These are phyloP conservation scores for Rhodamnia rubescens DNA, from an alignment of 345 rosid species.

Conservation along the genomic window DNA sequence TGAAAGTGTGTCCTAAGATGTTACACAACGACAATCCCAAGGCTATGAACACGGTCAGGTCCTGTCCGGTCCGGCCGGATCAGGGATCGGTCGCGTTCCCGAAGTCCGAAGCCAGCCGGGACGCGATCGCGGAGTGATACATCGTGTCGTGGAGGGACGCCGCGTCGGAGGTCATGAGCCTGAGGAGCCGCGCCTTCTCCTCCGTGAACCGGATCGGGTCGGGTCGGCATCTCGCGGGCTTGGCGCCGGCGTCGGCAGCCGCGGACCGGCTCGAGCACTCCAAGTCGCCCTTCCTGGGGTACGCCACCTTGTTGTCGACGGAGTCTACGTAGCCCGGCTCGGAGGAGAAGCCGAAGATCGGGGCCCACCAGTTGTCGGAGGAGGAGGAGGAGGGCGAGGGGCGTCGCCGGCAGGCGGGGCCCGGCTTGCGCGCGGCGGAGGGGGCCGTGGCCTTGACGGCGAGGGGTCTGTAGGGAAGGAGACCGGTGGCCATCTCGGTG, in stretches of 20 bases:
- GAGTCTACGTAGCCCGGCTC: slow-evolving; percentile 45
- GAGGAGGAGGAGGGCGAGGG: not conserved
- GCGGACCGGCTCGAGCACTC: not conserved
- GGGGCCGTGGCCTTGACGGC: slow-evolving; percentile 7
- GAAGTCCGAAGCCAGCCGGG: slow-evolving; percentile 47
- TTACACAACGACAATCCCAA: not conserved
- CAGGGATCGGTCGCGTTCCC: slow-evolving; percentile 12
- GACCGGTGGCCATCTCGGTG: slow-evolving; percentile 20
- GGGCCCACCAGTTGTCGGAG: slow-evolving; percentile 32
- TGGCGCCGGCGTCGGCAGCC: not conserved
- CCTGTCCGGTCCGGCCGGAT: not conserved
- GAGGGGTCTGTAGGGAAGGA: slow-evolving; percentile 7
- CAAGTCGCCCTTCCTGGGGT: rapidly evolving
- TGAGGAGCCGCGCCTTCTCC: slow-evolving; percentile 54
- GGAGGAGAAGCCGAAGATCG: slow-evolving; percentile 45
- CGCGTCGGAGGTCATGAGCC: slow-evolving; percentile 34
- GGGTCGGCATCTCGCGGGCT: slow-evolving; percentile 13
- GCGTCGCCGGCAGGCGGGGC: not conserved
- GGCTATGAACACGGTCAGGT: not conserved
- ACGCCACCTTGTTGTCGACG: not conserved
- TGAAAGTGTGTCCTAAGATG: not conserved
- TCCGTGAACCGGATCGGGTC: slow-evolving; percentile 41
- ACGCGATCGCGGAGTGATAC: slow-evolving; percentile 69
- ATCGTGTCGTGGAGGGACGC: slow-evolving; percentile 48
- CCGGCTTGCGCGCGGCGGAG: slow-evolving; percentile 5